Evolutionary conservation across 306 rosid species (phyloP).

Genomic region (Acacia melanoxylon): DNA sequence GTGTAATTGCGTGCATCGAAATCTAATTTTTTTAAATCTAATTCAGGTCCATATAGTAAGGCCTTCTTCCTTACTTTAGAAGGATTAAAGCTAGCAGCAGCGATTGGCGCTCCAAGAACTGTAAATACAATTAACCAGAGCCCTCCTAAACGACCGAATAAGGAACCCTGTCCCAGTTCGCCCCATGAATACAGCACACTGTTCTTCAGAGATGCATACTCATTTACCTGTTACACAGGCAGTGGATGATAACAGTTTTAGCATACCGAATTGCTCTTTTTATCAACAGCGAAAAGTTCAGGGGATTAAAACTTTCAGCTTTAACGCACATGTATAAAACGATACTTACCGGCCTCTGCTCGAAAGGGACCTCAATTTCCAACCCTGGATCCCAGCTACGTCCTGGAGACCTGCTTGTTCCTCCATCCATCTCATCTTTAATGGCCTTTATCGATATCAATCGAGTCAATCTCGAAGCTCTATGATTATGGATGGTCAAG

Average conservation of each 20-base stretch:
- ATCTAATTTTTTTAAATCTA: constrained; percentile 6
- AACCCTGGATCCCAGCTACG: constrained; percentile 86
- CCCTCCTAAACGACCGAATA: constrained; percentile 92
- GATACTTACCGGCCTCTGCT: constrained; percentile 80
- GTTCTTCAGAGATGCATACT: constrained; percentile 85
- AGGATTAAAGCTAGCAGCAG: constrained; percentile 98
- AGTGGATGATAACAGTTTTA: background rate
- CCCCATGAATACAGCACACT: constrained; percentile 87
- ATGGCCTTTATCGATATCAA: constrained; percentile 57
- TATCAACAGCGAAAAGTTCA: background rate
- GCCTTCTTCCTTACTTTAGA: constrained; percentile 61
- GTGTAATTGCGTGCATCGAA: constrained; percentile 15
- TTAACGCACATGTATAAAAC: background rate
- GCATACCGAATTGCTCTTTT: constrained; percentile 6
- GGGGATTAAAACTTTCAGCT: background rate
- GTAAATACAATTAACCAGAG: constrained; percentile 84
- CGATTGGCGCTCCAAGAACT: constrained; percentile 76
- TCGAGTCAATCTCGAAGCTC: constrained; percentile 37
- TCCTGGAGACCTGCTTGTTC: constrained; percentile 66
- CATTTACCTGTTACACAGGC: constrained; percentile 70
- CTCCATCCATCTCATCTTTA: constrained; percentile 72
- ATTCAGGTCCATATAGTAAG: background rate
- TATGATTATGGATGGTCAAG: constrained; percentile 45
- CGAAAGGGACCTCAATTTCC: constrained; percentile 91
- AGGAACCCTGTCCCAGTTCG: constrained; percentile 80